A percentile compares a stretch with the other conserved stretches of the same genome.
These are phyloP conservation scores for Boletales sp. DNA, from an alignment of 768 basidiomycete species.

Conservation along the genomic window DNA sequence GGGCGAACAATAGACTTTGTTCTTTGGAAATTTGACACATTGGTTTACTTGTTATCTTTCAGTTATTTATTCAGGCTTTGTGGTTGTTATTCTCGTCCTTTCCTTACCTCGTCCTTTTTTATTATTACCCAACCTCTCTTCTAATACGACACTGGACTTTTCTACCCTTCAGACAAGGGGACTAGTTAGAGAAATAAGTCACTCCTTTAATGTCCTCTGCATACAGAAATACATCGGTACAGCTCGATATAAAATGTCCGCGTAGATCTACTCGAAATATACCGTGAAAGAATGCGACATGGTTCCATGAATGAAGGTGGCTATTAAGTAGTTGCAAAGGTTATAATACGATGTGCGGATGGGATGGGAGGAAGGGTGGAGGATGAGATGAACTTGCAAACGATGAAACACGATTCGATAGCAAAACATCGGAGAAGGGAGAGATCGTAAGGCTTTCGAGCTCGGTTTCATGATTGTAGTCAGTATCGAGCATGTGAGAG, in stretches of 20 bases:
- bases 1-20: slow-evolving; percentile 39
- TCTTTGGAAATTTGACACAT: slow-evolving; percentile 7
- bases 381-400: slow-evolving; percentile 8
- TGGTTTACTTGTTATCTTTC: slow-evolving; percentile 9
- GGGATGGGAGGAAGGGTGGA: neutral
- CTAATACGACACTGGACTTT: neutral
- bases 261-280: slow-evolving; percentile 36
- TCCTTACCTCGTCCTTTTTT: neutral
- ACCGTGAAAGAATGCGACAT: slow-evolving; percentile 32
- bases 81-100: neutral
- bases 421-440: slow-evolving; percentile 10
- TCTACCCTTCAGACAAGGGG: neutral
- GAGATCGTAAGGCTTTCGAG: slow-evolving; percentile 4
- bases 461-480: slow-evolving; percentile 11
- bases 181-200: slow-evolving; percentile 29
- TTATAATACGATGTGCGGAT: slow-evolving; percentile 24
- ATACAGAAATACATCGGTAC: slow-evolving; percentile 35
- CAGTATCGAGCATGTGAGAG: slow-evolving; percentile 21
- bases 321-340: slow-evolving; percentile 23
- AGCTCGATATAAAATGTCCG: slow-evolving; percentile 29
- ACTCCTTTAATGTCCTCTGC: slow-evolving; percentile 34
- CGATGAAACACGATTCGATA: slow-evolving; percentile 11
- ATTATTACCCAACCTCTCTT: slow-evolving; percentile 1
- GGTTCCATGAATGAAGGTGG: slow-evolving; percentile 28
- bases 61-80: slow-evolving; percentile 1